Evolutionary conservation across 2,329 filamentous ascomycete species (phyloP).

Genomic region (Neoarthrinium moseri): DNA sequence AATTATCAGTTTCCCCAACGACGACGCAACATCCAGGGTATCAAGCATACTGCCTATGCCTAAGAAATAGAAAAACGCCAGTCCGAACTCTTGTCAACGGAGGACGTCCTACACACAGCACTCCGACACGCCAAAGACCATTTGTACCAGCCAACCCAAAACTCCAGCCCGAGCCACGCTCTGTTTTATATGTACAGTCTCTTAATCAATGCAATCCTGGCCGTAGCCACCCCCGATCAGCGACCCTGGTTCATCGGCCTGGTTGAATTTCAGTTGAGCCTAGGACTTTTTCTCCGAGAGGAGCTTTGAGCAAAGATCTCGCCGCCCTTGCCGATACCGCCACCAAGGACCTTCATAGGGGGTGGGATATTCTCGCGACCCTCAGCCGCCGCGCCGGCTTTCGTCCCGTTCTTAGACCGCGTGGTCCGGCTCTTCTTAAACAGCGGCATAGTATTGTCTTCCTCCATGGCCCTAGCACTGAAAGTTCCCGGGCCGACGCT

Average conservation of each 20-base stretch:
- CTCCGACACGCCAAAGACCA: conserved; percentile 5
- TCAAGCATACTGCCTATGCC: conserved; percentile 19
- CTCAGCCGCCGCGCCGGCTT: conserved; percentile 30
- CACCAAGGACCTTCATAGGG: conserved; percentile 19
- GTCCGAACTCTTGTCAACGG: conserved; percentile 5
- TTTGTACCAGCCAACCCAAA: neutral
- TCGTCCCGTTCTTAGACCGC: conserved; percentile 32
- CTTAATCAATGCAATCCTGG: neutral
- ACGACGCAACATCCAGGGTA: conserved; percentile 16
- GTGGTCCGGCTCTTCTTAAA: conserved; percentile 43
- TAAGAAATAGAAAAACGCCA: conserved; percentile 12
- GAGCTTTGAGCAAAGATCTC: conserved; percentile 44
- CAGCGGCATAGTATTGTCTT: conserved; percentile 42
- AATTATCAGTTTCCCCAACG: conserved; percentile 2
- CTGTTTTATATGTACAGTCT: neutral
- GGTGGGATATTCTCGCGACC: conserved; percentile 53
- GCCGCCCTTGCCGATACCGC: conserved; percentile 25
- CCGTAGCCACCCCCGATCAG: neutral
- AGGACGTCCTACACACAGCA: neutral
- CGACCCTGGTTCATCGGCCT: neutral
- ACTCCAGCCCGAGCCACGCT: neutral
- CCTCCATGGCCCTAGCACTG: conserved; percentile 17
- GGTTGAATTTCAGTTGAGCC: conserved; percentile 33
- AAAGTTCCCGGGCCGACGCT: conserved; percentile 15
- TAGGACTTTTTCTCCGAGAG: conserved; percentile 54